Evolutionary conservation across 176 grass and related monocot genomes (phyloP), one percentile per base, ranked within the genome.

Genomic region (Bolboschoenus planiculmis): DNA sequence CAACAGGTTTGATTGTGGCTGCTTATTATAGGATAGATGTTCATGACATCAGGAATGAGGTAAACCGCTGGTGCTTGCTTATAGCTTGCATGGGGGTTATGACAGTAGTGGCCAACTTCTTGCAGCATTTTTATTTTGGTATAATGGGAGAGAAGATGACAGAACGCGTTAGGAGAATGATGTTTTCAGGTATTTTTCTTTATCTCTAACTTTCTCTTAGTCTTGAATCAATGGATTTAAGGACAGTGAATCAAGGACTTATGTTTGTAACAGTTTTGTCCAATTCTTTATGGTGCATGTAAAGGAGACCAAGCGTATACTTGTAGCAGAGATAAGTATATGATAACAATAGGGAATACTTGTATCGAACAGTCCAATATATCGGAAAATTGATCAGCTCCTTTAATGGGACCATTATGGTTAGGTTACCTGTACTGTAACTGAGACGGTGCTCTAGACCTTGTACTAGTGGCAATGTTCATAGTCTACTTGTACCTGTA

Each of bases 131-230:
- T 63, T 99, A 99, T 95, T 99, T 99, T 90, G 96, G 96, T 87
- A 99, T 99, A 66, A 99, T 99, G 96, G 96, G 96, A 61, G 96
- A 99, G 88, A 99, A 99, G 78, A 99, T 99, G 96, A 99, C 96
- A 18, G 96, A 99, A 82, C 96, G 96, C 18, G 92, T 95, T 82
- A 95, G 96, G 87, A 91, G 96, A 86, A 99, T 99, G 96, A 99
- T 99, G 96, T 99, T 99, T 86, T 99, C 96, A 59, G 96, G 96
- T 99, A 91, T 84, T 85, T 88, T 23, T 44, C 11, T 42, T 62
- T 40, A 77, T 47, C 59, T 70, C 57, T 60, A 70, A 21, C 64
- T 29, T 84, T 7, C 15, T 67, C 15, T 67, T 53, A 16, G 83
- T 42, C 51, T 85, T 20, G 86, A 34, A 21, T 42, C 36, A 81